Evolutionary conservation across 192 early-diverging fungal genomes (phyloP), one percentile per base, ranked within the genome.

Genomic region (Gonapodya sp.): DNA sequence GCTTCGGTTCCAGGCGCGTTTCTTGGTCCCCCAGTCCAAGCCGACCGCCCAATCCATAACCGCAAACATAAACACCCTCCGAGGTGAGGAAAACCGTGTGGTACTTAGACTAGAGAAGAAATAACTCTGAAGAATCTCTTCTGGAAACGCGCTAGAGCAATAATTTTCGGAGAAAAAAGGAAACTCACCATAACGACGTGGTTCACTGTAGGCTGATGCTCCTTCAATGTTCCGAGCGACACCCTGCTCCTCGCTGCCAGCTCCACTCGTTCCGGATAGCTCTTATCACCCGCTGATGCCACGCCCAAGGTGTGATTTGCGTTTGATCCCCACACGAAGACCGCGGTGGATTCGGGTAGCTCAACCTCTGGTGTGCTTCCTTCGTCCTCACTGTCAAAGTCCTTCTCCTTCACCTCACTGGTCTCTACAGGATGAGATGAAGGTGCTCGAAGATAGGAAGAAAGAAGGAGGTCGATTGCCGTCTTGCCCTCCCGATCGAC

Each of bases 11-110:
- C 75, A 34, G 31, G 30, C 75, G 30, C 36, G 93, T 92, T 33
- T 92, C 91, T 35, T 87, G 86, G 72, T 85, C 79, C 2, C 91
- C 91, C 18, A 87, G 85, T 2, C 94, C 94, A 18, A 95, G 83
- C 64, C 94, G 80, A 1, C 93, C 94, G 1, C 90, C 91, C 1
- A 85, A 77, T 18, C 94, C 94, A 83, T 93, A 94, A 0, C 94
- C 94, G 84, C 91, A 89, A 0, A 89, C 31, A 73, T 84, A 86
- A 34, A 89, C 74, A 30, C 82, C 73, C 31, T 88, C 87, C 33
- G 80, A 85, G 18, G 91, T 91, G 0, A 90, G 36, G 35, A 90
- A 75, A 0, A 86, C 89, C 30, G 86, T 86, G 80, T 95, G 94
- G 36, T 91, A 94, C 82, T 95, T 95, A 1, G 90, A 90, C 85